These are phyloP conservation scores for Sporothrix pallida DNA, from an alignment of 2,329 filamentous ascomycete genomes.

Conservation along the genomic window DNA sequence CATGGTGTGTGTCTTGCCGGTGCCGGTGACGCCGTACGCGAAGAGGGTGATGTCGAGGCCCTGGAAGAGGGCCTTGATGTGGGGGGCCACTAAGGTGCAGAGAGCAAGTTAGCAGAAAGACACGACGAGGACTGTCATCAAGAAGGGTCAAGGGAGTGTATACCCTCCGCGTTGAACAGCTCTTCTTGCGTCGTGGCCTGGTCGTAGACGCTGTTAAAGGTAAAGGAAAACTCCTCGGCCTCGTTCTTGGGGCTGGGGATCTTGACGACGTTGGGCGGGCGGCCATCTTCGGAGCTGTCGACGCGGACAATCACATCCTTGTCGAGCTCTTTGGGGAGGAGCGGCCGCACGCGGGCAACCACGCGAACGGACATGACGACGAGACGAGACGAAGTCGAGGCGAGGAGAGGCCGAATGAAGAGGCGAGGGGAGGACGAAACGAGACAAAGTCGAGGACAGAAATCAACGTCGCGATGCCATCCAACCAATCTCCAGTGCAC, in stretches of 20 bases:
- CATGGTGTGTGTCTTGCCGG: conserved; percentile 96
- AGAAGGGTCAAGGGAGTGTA: too few species aligned
- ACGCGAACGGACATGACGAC: conserved; percentile 72
- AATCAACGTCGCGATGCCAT: conserved; percentile 2
- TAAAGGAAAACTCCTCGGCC: conserved; percentile 87
- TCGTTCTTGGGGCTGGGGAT: conserved; percentile 96
- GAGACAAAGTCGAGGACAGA: neutral
- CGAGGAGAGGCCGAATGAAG: neutral
- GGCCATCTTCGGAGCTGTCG: conserved; percentile 65
- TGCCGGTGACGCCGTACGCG: conserved; percentile 91
- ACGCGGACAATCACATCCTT: conserved; percentile 83
- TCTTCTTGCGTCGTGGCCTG: conserved; percentile 79
- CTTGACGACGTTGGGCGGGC: conserved; percentile 72
- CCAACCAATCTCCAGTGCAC: neutral
- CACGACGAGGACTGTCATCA: too few species aligned
- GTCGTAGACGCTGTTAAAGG: conserved; percentile 93
- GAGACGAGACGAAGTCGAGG: neutral
- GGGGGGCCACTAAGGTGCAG: conserved; percentile 72
- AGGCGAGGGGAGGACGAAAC: neutral
- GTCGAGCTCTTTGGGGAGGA: conserved; percentile 83
- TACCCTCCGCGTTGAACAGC: conserved; percentile 82
- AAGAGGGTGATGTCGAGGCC: conserved; percentile 89
- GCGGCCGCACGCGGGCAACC: conserved; percentile 86
- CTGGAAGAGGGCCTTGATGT: conserved; percentile 88
- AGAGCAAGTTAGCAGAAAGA: neutral